Percentiles rank a stretch among this genome's conserved stretches.
These are phyloP conservation scores for Stereum hirsutum DNA, from an alignment of 1,284 basidiomycete species.

Conservation along the genomic window DNA sequence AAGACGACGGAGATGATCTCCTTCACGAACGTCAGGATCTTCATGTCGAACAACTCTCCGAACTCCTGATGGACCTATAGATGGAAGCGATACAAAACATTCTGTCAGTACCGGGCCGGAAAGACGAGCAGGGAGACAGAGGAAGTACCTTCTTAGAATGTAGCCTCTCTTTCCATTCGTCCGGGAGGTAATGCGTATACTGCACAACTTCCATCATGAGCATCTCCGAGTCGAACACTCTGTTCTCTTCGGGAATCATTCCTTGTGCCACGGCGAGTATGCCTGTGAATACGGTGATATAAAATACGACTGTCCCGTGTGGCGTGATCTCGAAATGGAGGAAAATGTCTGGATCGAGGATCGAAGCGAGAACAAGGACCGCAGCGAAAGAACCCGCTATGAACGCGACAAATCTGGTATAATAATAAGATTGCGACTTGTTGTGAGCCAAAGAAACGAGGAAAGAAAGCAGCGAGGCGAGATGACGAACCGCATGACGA, in stretches of 20 bases:
- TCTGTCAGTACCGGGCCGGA: neutral
- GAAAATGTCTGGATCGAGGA: conserved; percentile 88
- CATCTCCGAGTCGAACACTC: conserved; percentile 88
- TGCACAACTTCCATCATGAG: conserved; percentile 87
- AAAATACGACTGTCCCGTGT: conserved; percentile 90
- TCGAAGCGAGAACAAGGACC: conserved; percentile 84
- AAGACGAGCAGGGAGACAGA: neutral
- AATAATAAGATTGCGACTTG: neutral
- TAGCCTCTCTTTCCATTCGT: conserved; percentile 82
- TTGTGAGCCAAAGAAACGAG: neutral
- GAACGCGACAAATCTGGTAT: conserved; percentile 85
- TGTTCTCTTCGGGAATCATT: conserved; percentile 93
- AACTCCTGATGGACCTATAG: conserved; percentile 76
- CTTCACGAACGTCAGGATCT: conserved; percentile 77
- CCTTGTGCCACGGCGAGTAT: conserved; percentile 85
- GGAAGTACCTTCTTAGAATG: conserved; percentile 47
- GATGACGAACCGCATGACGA: conserved; percentile 72
- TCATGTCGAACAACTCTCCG: conserved; percentile 84
- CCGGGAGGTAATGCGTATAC: conserved; percentile 93
- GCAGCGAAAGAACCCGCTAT: conserved; percentile 95
- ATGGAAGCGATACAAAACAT: too few relatives aligned
- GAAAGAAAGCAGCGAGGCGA: neutral
- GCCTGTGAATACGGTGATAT: conserved; percentile 82
- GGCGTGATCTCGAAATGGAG: conserved; percentile 93
- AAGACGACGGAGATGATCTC: conserved; percentile 88